Evolutionary conservation across 176 grass and related monocot genomes (phyloP), one percentile per base, ranked within the genome.

Genomic region (Metroxylon sagu): DNA sequence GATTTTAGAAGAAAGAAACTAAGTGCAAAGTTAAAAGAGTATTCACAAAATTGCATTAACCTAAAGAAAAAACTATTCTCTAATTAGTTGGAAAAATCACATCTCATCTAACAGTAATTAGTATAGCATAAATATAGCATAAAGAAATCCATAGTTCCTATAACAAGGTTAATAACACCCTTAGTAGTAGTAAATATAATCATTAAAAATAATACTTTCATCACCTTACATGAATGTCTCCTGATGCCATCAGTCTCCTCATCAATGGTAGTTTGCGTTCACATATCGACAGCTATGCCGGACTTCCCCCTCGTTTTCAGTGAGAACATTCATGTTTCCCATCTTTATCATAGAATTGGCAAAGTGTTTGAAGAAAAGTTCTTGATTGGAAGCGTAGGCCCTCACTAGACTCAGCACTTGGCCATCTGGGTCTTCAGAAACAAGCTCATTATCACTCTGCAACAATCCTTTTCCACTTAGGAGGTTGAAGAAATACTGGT

Each of bases 321-420:
- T 78, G n/a, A 83, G 68, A 35, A 83, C 80, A 27, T 76, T 67
- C 29, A 83, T 83, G 43, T 29, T 83, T 26, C 74, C 80, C 80
- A 83, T 83, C 51, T 83, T 83, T 18, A 78, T 48, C n/a, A 83
- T 78, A 3, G 80, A 83, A 1, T n/a, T 57, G 2, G 2, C 17
- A 35, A 64, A 83, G 53, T 78, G 74, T 27, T 54, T 29, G 23
- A 83, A 83, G 65, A 83, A 83, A 4, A 74, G 43, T 54, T 62
- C 52, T 66, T 83, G 74, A 66, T 83, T 57, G 4, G 58, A 18
- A 25, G 80, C 80, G 26, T 83, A 83, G 2, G 61, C 53, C 74
- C 80, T 74, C 21, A 83, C 74, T 23, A 83, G 52, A 2, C 53
- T 27, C 5, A 53, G 19, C 17, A 78, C 62, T 3, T 16, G 16